phyloP scores from a whole-genome alignment of 768 basidiomycete species.

The Hygrocybe coccinea region DNA sequence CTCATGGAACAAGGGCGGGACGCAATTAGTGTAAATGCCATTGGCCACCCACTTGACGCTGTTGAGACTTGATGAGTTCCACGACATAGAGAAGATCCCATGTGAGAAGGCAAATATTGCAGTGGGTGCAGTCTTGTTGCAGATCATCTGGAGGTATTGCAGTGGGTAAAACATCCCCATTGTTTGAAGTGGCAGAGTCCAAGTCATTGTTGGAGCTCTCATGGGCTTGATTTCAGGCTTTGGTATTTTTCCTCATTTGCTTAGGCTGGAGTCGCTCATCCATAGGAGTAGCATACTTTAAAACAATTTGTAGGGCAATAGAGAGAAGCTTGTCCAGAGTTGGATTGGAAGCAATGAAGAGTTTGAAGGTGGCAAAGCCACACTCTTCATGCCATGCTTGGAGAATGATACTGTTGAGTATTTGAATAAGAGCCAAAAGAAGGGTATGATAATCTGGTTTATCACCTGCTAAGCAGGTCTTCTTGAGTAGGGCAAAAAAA shows the following conservation, averaged over 20 bases:
- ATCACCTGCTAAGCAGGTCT: slow-evolving; percentile 25
- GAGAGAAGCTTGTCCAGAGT: slow-evolving; percentile 13
- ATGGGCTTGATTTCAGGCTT: not conserved
- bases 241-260: not conserved
- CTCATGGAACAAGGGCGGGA: too few relatives aligned
- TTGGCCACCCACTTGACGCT: too few relatives aligned
- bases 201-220: too few relatives aligned
- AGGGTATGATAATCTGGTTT: slow-evolving; percentile 35
- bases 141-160: not conserved
- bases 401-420: slow-evolving; percentile 30
- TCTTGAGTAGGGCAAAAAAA: slow-evolving; percentile 31
- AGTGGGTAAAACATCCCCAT: too few relatives aligned
- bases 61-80: too few relatives aligned
- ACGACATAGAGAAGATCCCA: too few relatives aligned
- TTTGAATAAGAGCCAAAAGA: slow-evolving; percentile 24
- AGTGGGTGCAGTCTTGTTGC: too few relatives aligned
- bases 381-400: slow-evolving; percentile 27
- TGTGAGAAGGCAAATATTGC: too few relatives aligned
- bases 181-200: too few relatives aligned
- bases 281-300: slow-evolving; percentile 21
- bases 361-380: slow-evolving; percentile 8
- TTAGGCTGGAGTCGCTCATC: not conserved
- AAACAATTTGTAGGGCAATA: slow-evolving; percentile 19
- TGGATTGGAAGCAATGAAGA: slow-evolving; percentile 26
- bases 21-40: too few relatives aligned